Evolutionary conservation across 2,329 filamentous ascomycete genomes (phyloP), one percentile per base, ranked within the genome.

Genomic region (Cylindrodendrum hubeiense): DNA sequence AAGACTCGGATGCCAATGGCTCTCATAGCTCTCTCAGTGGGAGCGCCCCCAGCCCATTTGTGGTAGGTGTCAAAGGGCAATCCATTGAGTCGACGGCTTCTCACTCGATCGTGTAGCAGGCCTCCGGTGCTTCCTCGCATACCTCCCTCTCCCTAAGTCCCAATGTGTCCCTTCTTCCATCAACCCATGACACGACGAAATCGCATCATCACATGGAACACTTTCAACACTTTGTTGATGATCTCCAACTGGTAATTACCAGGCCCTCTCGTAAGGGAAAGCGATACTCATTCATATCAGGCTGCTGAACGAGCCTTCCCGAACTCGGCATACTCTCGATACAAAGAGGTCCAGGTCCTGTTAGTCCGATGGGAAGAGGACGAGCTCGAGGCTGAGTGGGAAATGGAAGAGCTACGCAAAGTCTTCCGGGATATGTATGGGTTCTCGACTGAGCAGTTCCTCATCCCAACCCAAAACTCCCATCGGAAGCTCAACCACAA

Each of bases 301-400:
- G 66, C 72, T 10, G 72, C 72, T 17, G 71, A 70, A 28, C 63
- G 71, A 22, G 72, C 72, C 12, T 74, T 74, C 17, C 72, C 72
- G 15, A 74, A 74, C 41, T 73, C 72, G 21, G 65, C 65, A 6
- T 74, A 74, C 56, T 74, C 72, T 51, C 66, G 72, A 24, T 74
- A 74, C 10, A 72, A 46, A 41, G 67, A 74, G n/a, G 71, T 74
- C 22, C 65, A 74, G 21, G 72, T 72, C 22, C 46, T 74, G 28
- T 57, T 74, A n/a, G 72, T 73, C 54, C 68, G 67, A 47, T 74
- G 72, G 72, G 72, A 74, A 43, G 72, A 74, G 47, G 72, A 74
- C 13, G 72, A 74, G 24, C 72, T 74, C 13, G 69, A 74, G 6
- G 72, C 74, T 9, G 71, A 72, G 15, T 65, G 60, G 53, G 72